Percentiles rank a stretch among this genome's conserved stretches.
Evolutionary conservation across 106 monocot genomes (phyloP).

Genomic region (Platanthera zijinensis): DNA sequence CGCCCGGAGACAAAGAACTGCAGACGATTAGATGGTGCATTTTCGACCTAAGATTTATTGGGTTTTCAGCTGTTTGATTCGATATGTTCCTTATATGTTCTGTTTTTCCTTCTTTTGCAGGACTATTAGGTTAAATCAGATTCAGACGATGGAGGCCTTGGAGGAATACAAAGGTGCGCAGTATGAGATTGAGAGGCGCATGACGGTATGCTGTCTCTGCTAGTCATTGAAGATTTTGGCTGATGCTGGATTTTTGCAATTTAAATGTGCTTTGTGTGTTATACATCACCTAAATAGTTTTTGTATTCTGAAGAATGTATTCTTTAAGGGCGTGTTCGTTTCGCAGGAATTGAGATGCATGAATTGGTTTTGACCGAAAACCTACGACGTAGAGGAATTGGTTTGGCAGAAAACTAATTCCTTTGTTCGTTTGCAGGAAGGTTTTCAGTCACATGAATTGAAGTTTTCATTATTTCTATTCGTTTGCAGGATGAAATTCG

Average conservation of each 20-base stretch:
- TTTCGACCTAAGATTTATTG: neutral
- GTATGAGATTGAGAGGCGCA: conserved; percentile 79
- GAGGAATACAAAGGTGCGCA: conserved; percentile 56
- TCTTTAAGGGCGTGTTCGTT: no score
- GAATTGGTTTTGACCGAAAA: no score
- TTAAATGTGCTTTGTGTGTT: neutral
- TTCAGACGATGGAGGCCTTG: conserved; percentile 30
- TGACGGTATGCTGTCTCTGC: conserved; percentile 29
- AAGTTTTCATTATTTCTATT: no score
- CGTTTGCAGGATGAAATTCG: no score
- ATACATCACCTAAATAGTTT: neutral
- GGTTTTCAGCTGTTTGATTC: neutral
- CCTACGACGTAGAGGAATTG: no score
- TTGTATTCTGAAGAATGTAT: neutral
- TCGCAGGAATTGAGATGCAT: no score
- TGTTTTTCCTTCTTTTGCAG: conserved; percentile 16
- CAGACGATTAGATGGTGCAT: conserved; percentile 56
- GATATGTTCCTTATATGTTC: neutral
- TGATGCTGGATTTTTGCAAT: neutral
- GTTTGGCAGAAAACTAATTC: no score
- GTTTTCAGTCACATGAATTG: no score
- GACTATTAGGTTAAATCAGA: conserved; percentile 49
- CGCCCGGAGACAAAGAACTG: conserved; percentile 48
- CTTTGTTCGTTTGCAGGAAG: no score
- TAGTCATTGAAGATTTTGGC: neutral